phyloP scores from a whole-genome alignment of 805 yeast species.

The Pichia pseudocactophila region DNA sequence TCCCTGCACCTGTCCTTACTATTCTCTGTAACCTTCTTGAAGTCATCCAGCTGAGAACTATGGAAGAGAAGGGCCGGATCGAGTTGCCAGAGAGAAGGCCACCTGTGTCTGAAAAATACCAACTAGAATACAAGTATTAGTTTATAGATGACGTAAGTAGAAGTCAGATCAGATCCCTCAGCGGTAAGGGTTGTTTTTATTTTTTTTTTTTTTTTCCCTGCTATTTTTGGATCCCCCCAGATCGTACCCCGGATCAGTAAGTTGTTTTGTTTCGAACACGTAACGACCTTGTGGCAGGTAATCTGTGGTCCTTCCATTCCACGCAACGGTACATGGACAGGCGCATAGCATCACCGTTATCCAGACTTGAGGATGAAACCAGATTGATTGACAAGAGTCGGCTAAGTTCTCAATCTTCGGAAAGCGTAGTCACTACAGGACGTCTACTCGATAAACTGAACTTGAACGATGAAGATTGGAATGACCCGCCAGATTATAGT shows the following conservation, averaged over 20 bases:
- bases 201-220: too few relatives aligned
- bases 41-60: conserved; percentile 26
- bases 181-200: too few relatives aligned
- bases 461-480: conserved; percentile 26
- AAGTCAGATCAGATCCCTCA: not conserved
- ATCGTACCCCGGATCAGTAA: too few relatives aligned
- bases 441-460: conserved; percentile 27
- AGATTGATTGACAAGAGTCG: not conserved
- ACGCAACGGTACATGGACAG: not conserved
- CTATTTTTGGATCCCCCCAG: too few relatives aligned
- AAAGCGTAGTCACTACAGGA: conserved; percentile 20
- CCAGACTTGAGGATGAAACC: conserved; percentile 4
- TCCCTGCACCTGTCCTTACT: conserved; percentile 25
- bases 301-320: too few relatives aligned
- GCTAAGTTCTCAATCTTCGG: conserved; percentile 2
- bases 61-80: conserved; percentile 24
- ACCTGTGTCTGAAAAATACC: conserved; percentile 16
- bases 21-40: conserved; percentile 23
- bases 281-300: too few relatives aligned
- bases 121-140: conserved; percentile 9
- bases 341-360: conserved; percentile 6
- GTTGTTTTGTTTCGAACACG: too few relatives aligned
- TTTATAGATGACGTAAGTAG: not conserved
- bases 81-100: conserved; percentile 27
- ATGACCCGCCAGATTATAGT: conserved; percentile 5